These are phyloP conservation scores for Penicillium corylophilum DNA, from an alignment of 2,329 filamentous ascomycete species.

Conservation along the genomic window DNA sequence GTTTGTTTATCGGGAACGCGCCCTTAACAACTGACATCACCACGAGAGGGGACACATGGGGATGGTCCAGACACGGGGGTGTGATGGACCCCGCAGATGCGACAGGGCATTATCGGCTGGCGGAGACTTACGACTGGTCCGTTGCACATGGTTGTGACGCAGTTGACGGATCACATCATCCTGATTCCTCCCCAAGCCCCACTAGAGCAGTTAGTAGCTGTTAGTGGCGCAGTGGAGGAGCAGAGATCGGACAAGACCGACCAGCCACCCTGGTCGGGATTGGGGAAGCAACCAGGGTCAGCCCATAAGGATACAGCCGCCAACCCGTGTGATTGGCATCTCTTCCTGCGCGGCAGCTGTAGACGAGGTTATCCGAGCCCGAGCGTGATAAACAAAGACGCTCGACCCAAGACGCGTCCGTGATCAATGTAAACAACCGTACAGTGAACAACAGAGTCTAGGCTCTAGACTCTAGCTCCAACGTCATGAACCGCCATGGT, in stretches of 20 bases:
- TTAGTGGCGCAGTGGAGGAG: constrained; percentile 13
- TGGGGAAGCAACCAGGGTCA: constrained; percentile 3
- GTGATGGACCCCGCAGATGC: constrained; percentile 28
- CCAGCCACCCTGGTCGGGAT: constrained; percentile 5
- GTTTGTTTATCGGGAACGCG: constrained; percentile 24
- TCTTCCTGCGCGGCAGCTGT: constrained; percentile 2
- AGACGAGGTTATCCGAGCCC: constrained; percentile 7
- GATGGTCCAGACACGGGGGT: constrained; percentile 12
- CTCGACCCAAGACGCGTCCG: background rate
- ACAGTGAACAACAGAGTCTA: background rate
- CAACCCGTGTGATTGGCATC: constrained; percentile 12
- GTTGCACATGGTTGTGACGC: constrained; percentile 26
- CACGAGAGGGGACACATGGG: constrained; percentile 2
- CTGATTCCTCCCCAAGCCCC: constrained; percentile 14
- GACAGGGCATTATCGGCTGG: constrained; percentile 14
- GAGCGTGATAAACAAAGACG: constrained; percentile 1
- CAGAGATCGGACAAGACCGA: constrained; percentile 16
- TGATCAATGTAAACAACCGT: background rate
- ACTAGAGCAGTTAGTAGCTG: constrained; percentile 13
- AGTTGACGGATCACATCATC: constrained; percentile 26
- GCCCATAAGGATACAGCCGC: constrained; percentile 10
- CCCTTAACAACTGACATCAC: constrained; percentile 20
- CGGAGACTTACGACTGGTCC: constrained; percentile 19
- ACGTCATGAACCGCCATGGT: constrained; percentile 5
- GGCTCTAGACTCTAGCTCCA: background rate